Base-by-base conservation (phyloP, 1,139 yeast species). In the Debaryomyces fabryi region DNA sequence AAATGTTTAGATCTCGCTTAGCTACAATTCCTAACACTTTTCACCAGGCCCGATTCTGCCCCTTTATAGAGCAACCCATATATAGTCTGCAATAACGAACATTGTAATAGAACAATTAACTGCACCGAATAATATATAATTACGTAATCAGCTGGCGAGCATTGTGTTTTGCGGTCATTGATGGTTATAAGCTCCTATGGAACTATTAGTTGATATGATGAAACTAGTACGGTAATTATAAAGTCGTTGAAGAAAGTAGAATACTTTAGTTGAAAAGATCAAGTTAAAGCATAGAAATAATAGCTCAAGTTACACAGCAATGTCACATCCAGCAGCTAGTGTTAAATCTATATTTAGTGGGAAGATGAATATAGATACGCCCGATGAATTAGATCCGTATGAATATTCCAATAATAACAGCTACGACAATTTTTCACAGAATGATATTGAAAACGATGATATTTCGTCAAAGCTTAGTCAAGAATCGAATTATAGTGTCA, bases 311-410 rank as follows among this genome's bases (percentile, higher is more conserved):
- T 20, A n/a, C 36, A 29, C 38, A 30, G 15, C 36, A 13, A 74
- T 73, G 78, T 64, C 78, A 30, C 75, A 73, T 51, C 76, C 78
- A n/a, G 74, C 72, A 16, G 78, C 78, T 30, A 72, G 77, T 51
- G 65, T 73, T 34, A 69, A 66, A 54, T 72, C 77, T 24, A 70
- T 74, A 2, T 66, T 59, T 49, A 71, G 75, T 53, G 78, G 79
- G 3, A 68, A 63, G 47, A 59, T 63, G 45, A 67, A 67, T 51
- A 51, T 69, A 32, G 68, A 62, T 43, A 55, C 68, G 9, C 59
- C 62, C 5, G 72, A 65, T 10, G 63, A 60, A 16, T 50, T 61
- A 30, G 67, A 63, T 23, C 55, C 58, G 23, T 52, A 52, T 30
- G 63, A 58, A 13, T 43, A 45, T 34, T 52, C 53, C 29, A 44